Base-by-base conservation (phyloP, 768 basidiomycete genomes). In the Boletus rubropictus region DNA sequence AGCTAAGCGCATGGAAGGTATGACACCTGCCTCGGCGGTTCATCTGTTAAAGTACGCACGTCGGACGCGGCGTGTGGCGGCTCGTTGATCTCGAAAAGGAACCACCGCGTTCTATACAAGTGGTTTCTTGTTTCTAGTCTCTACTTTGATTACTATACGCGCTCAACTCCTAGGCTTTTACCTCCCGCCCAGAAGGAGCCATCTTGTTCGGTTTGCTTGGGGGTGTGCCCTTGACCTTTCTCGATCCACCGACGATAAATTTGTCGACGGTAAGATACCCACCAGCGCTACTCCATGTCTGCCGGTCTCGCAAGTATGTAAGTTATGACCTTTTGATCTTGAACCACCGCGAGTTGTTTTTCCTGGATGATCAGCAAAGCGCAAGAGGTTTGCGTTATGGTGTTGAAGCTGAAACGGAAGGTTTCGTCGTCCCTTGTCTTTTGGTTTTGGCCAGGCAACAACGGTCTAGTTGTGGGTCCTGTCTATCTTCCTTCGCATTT, bases 1-100 rank as follows among this genome's bases (percentile, higher is more conserved):
- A 4, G 92, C 87, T 14, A 92, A 91, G 64, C 73, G 91, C 22
- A 91, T 94, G 81, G 91, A 94, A 61, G 92, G 92, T 7, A 89
- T 94, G 79, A 95, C 92, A 3, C 91, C 91, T 2, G 76, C 82
- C 0, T 79, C 81, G 1, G 69, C 86, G n/a, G 72, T 90, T 11
- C 72, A 73, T 33, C 62, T 94, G 21, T 69, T 93, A 52, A 78
- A 76, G 55, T 75, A 88, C 60, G 81, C 86, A 40, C 70, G 64
- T 44, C 64, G 70, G 46, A 69, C 62, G 17, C 65, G 64, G 64
- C 28, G 46, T 39, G 24, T 34, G 20, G 21, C 32, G 34, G 15
- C 18, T 20, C 40, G n/a, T 31, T 29, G 36, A 39, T 5, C 17
- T 27, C 24, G 25, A 40, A 34, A 37, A 29, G 27, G 27, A 41